Evolutionary conservation across 352 stramenopile species (phyloP).

Genomic region (Phytopythium kandeliae): DNA sequence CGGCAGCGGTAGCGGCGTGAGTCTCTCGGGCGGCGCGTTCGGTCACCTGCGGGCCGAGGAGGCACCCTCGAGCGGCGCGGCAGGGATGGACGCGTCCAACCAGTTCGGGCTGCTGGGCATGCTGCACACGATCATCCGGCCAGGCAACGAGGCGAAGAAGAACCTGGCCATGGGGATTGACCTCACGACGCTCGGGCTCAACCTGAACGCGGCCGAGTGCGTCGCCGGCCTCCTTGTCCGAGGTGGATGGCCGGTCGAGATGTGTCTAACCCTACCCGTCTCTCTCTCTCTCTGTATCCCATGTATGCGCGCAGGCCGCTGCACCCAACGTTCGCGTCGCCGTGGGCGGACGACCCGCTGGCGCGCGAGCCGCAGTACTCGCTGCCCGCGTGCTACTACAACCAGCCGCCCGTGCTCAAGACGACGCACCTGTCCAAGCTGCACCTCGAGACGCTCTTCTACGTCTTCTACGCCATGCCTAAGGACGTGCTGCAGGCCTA

Average conservation of each 20-base stretch:
- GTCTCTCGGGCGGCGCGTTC: constrained; percentile 54
- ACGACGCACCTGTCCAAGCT: constrained; percentile 98
- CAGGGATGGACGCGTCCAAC: constrained; percentile 59
- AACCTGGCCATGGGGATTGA: constrained; percentile 76
- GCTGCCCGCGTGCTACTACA: constrained; percentile 85
- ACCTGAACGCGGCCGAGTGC: constrained; percentile 82
- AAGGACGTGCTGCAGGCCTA: constrained; percentile 96
- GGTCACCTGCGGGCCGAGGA: constrained; percentile 38
- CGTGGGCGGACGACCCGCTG: constrained; percentile 63
- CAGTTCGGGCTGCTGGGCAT: constrained; percentile 79
- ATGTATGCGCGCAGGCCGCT: constrained; percentile 50
- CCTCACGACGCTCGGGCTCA: constrained; percentile 76
- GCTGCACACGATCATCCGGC: constrained; percentile 72
- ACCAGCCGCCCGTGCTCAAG: constrained; percentile 96
- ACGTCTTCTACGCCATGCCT: constrained; percentile 99
- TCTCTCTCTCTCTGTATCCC: no score
- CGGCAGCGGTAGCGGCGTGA: constrained; percentile 22
- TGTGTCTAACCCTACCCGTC: background rate
- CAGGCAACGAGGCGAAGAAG: constrained; percentile 62
- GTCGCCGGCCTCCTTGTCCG: no score
- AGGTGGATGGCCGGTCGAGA: no score
- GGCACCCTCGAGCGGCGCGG: constrained; percentile 20
- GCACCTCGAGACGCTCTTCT: constrained; percentile 98
- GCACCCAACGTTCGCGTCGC: constrained; percentile 78
- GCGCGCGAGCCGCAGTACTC: constrained; percentile 84